These are phyloP conservation scores for Lactifluus volemus DNA, from an alignment of 768 basidiomycete genomes.

Conservation along the genomic window DNA sequence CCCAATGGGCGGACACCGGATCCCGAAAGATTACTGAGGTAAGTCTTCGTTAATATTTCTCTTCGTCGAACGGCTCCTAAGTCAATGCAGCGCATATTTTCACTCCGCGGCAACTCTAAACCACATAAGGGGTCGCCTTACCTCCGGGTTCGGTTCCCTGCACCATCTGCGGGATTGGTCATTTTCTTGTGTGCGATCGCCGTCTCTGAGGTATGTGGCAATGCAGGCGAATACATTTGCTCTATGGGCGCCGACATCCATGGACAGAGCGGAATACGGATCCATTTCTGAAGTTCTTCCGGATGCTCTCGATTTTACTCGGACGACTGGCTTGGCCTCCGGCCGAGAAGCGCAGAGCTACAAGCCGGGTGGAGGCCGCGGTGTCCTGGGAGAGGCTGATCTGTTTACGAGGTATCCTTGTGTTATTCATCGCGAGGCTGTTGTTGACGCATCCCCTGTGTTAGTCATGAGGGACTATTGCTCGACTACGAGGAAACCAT, in stretches of 20 bases:
- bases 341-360: slow-evolving; percentile 39
- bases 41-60: neutral
- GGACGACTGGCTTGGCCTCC: slow-evolving; percentile 72
- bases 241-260: neutral
- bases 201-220: slow-evolving; percentile 50
- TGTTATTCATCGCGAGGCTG: neutral
- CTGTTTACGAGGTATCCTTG: slow-evolving; percentile 73
- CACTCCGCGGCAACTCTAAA: slow-evolving; percentile 92
- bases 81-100: slow-evolving; percentile 72
- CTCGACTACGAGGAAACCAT: slow-evolving; percentile 89
- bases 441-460: neutral
- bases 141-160: slow-evolving; percentile 89
- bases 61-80: neutral
- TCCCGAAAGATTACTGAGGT: slow-evolving; percentile 84
- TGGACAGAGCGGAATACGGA: slow-evolving; percentile 67
- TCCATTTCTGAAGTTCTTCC: slow-evolving; percentile 74
- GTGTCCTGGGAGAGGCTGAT: slow-evolving; percentile 80
- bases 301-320: slow-evolving; percentile 90
- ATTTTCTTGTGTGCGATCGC: slow-evolving; percentile 81
- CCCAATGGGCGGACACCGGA: slow-evolving; percentile 79
- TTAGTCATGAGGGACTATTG: slow-evolving; percentile 87
- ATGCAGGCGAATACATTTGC: neutral
- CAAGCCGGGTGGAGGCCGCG: slow-evolving; percentile 61
- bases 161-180: slow-evolving; percentile 91
- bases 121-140: slow-evolving; percentile 78